A percentile compares a stretch with the other conserved stretches of the same genome.
phyloP scores from a whole-genome alignment of 1,284 basidiomycete genomes.

The Tilletia setariae region DNA sequence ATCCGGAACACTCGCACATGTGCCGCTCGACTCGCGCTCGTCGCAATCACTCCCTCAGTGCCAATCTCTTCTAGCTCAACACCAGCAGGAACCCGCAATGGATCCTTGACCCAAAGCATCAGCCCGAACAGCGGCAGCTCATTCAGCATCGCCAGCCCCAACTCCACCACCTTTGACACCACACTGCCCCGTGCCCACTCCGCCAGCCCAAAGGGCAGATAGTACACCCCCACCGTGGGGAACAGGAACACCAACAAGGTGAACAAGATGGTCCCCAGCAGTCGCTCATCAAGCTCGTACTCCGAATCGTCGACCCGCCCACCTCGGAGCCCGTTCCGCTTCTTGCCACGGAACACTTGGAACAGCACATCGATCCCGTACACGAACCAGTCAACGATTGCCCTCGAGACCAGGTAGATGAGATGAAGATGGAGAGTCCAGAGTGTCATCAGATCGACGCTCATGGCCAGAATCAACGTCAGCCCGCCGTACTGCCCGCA shows the following conservation, averaged over 20 bases:
- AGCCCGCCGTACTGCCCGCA: constrained; percentile 64
- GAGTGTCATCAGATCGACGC: constrained; percentile 67
- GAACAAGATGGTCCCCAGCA: constrained; percentile 91
- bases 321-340: constrained; percentile 63
- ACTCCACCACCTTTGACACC: constrained; percentile 25
- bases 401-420: constrained; percentile 68
- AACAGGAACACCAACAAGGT: constrained; percentile 84
- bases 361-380: constrained; percentile 70
- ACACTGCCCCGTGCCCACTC: constrained; percentile 44
- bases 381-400: constrained; percentile 67
- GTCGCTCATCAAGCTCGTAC: constrained; percentile 87
- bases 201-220: constrained; percentile 73
- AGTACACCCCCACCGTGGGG: constrained; percentile 84
- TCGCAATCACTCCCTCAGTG: no score
- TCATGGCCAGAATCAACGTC: constrained; percentile 67
- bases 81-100: constrained; percentile 73
- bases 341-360: constrained; percentile 85
- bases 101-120: constrained; percentile 80
- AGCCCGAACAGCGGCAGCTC: constrained; percentile 86
- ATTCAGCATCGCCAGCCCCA: constrained; percentile 73
- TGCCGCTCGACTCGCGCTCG: no score
- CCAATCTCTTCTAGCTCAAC: constrained; percentile 4
- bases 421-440: constrained; percentile 72
- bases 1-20: no score
- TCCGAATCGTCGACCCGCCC: constrained; percentile 79